Percentiles rank a stretch among this genome's conserved stretches.
Evolutionary conservation across 768 basidiomycete species (phyloP).

Genomic region (Naganishia friedmannii): DNA sequence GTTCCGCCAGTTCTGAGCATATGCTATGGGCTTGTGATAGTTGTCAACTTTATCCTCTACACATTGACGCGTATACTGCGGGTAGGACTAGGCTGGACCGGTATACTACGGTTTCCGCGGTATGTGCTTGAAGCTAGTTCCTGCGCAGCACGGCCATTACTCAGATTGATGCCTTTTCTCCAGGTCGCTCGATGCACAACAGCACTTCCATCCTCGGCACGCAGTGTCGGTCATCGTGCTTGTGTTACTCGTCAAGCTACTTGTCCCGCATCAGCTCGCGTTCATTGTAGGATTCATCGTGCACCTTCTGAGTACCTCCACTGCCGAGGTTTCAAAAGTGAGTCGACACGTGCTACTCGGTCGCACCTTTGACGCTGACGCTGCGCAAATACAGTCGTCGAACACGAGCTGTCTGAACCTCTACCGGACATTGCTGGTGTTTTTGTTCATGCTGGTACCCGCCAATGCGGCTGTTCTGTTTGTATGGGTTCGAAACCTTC

Average conservation of each 20-base stretch:
- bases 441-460: slow-evolving; percentile 18
- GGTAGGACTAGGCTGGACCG: slow-evolving; percentile 15
- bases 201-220: slow-evolving; percentile 47
- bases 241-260: slow-evolving; percentile 64
- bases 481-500: slow-evolving; percentile 21
- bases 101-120: slow-evolving; percentile 9
- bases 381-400: neutral
- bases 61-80: slow-evolving; percentile 39
- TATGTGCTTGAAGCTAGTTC: neutral
- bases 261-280: slow-evolving; percentile 90
- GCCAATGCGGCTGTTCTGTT: slow-evolving; percentile 20
- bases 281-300: slow-evolving; percentile 80
- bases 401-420: neutral
- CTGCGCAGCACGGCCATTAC: neutral
- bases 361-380: neutral
- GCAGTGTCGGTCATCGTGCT: slow-evolving; percentile 64
- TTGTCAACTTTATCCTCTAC: slow-evolving; percentile 1
- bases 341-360: neutral
- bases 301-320: slow-evolving; percentile 53
- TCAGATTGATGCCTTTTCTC: neutral
- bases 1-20: slow-evolving; percentile 8
- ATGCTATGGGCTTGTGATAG: neutral
- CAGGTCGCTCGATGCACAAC: slow-evolving; percentile 17
- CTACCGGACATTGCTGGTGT: slow-evolving; percentile 13
- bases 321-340: neutral